A percentile compares a stretch with the other conserved stretches of the same genome.
phyloP scores from a whole-genome alignment of 2,329 filamentous ascomycete genomes.

The Aplosporella prunicola region DNA sequence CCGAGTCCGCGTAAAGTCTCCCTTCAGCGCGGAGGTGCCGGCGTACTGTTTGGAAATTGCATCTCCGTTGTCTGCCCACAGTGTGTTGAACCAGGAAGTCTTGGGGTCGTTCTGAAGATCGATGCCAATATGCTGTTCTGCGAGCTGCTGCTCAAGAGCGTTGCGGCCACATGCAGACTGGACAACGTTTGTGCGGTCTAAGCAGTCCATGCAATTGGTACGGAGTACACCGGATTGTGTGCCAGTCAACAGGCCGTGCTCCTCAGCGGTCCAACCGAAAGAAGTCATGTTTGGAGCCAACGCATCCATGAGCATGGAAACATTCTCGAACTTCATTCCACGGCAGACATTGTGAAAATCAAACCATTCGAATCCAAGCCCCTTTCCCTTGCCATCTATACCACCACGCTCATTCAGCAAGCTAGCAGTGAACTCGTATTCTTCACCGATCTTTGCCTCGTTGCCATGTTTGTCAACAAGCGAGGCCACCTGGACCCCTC shows the following conservation, averaged over 20 bases:
- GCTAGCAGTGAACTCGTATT: constrained; percentile 61
- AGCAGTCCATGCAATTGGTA: constrained; percentile 97
- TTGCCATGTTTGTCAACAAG: constrained; percentile 82
- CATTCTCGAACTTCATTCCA: constrained; percentile 97
- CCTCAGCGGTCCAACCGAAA: constrained; percentile 60
- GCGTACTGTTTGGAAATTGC: constrained; percentile 93
- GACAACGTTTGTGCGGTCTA: constrained; percentile 92
- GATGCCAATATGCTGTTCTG: constrained; percentile 65
- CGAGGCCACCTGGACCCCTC: constrained; percentile 66
- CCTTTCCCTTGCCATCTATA: constrained; percentile 36
- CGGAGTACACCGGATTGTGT: constrained; percentile 69
- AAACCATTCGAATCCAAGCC: constrained; percentile 82
- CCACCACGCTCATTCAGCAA: constrained; percentile 53
- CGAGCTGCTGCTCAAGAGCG: constrained; percentile 71
- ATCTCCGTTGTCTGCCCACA: constrained; percentile 98
- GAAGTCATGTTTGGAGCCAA: constrained; percentile 58
- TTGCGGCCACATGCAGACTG: constrained; percentile 84
- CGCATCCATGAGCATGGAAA: constrained; percentile 65
- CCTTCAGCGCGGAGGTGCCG: constrained; percentile 89
- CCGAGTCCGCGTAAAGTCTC: constrained; percentile 85
- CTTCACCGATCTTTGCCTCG: constrained; percentile 68
- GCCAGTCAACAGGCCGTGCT: constrained; percentile 32
- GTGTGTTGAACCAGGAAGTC: constrained; percentile 86
- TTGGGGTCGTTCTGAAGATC: constrained; percentile 65
- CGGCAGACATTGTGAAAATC: constrained; percentile 89